Evolutionary conservation across 768 basidiomycete genomes (phyloP), one percentile per base, ranked within the genome.

Genomic region (Tricholoma furcatifolium): DNA sequence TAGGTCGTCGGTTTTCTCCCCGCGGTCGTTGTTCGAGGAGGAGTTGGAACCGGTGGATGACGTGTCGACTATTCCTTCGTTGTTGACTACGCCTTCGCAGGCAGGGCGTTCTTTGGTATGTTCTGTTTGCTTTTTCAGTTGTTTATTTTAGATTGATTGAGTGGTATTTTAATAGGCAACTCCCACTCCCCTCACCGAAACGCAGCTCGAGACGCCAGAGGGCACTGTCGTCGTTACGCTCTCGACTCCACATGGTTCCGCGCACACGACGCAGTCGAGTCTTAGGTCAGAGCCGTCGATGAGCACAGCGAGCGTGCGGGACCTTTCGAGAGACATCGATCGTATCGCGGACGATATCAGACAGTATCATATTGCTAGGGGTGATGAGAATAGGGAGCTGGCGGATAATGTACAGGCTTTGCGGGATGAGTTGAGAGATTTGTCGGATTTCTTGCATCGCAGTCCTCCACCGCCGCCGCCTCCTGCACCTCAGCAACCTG

Each of bases 371-470:
- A 72, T 78, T 30, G 71, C 74, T 15, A 73, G 88, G 48, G 84
- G 82, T 0, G 74, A 80, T 2, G 88, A 94, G 58, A 80, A 76
- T 27, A 74, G 80, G 23, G 84, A 85, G 14, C 63, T 94, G 7
- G 75, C 78, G 0, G 82, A 81, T 42, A 84, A 88, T 62, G 74
- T 96, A 4, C 79, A 80, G 47, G 79, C 83, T 0, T 81, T 97
- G 35, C 80, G 87, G 52, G 75, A 85, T 34, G 84, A 89, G 57
- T 70, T 96, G 2, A 75, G 74, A 11, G 81, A 84, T 41, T 73
- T 94, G 10, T 79, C 83, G 0, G 71, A 81, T 24, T 79, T 75
- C 55, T 66, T 87, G 15, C 81, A 76, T 52, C 75, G 73, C 15
- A 74, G 71, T 3, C 70, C 68, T 2, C 61, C 73, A 1, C n/a